Conservation (phyloP, 768 basidiomycete species). For the Calvatia gigantea region DNA sequence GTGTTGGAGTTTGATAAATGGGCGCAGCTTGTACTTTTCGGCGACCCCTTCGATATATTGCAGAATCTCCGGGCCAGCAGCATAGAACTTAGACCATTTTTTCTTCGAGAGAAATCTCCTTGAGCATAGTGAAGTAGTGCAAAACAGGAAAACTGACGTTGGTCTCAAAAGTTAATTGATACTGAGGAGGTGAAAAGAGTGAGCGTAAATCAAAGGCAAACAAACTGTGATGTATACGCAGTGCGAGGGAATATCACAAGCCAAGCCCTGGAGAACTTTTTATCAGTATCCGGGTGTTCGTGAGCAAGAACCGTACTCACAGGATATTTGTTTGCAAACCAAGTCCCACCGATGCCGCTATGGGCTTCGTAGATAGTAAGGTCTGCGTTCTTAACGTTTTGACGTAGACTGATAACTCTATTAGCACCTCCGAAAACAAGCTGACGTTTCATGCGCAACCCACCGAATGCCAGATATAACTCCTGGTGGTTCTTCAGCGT, state of each 20-base stretch:
- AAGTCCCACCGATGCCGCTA: constrained; percentile 58
- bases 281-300: not conserved
- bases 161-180: constrained; percentile 55
- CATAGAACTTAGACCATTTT: constrained; percentile 61
- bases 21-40: constrained; percentile 51
- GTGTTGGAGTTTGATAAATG: constrained; percentile 53
- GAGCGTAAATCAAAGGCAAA: not conserved
- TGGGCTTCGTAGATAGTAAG: constrained; percentile 59
- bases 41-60: constrained; percentile 50
- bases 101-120: constrained; percentile 27
- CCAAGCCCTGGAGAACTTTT: constrained; percentile 36
- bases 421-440: not conserved
- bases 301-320: constrained; percentile 25
- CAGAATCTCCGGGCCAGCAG: constrained; percentile 56
- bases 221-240: constrained; percentile 30
- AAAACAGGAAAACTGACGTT: constrained; percentile 31
- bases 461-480: constrained; percentile 57
- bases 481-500: constrained; percentile 21
- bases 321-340: constrained; percentile 55
- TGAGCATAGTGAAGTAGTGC: not conserved
- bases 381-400: constrained; percentile 49
- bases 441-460: not conserved
- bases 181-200: constrained; percentile 29
- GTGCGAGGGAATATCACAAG: constrained; percentile 62
- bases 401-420: constrained; percentile 38